Percentiles rank a stretch among this genome's conserved stretches.
These are phyloP conservation scores for Aspergillus saccharolyticus DNA, from an alignment of 495 filamentous ascomycete genomes.

Conservation along the genomic window DNA sequence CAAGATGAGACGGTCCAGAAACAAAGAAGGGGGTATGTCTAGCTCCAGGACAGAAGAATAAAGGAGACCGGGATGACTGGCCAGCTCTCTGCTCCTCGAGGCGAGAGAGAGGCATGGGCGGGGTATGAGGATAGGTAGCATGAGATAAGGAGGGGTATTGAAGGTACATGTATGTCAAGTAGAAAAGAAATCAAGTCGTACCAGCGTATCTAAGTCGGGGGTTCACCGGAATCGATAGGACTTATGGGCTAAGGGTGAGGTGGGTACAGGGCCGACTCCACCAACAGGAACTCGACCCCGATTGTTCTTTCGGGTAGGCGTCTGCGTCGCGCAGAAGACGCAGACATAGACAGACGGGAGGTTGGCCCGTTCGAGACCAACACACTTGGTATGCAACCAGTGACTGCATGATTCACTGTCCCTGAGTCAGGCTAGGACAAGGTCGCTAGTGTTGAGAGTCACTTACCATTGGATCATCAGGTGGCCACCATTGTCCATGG, in stretches of 20 bases:
- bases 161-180: slow-evolving; percentile 3
- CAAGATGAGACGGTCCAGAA: slow-evolving; percentile 12
- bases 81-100: background rate
- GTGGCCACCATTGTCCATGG: slow-evolving; percentile 57
- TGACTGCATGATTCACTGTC: slow-evolving; percentile 78
- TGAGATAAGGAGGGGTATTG: background rate
- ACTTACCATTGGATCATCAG: slow-evolving; percentile 81
- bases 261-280: slow-evolving; percentile 36
- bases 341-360: slow-evolving; percentile 76
- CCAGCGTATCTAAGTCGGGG: background rate
- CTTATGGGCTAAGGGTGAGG: slow-evolving; percentile 65
- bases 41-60: slow-evolving; percentile 16
- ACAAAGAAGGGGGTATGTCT: slow-evolving; percentile 23
- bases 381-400: slow-evolving; percentile 77
- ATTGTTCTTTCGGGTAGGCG: slow-evolving; percentile 58
- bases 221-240: slow-evolving; percentile 46
- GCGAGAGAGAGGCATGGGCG: background rate
- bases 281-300: slow-evolving; percentile 54
- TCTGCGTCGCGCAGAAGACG: slow-evolving; percentile 65
- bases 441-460: background rate
- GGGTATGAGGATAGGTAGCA: background rate
- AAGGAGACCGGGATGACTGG: slow-evolving; percentile 15
- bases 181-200: background rate
- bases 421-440: slow-evolving; percentile 13
- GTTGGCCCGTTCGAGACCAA: slow-evolving; percentile 60